A percentile compares a stretch with the other conserved stretches of the same genome.
Evolutionary conservation across 1,284 basidiomycete genomes (phyloP).

Genomic region (Pseudozyma thailandica): DNA sequence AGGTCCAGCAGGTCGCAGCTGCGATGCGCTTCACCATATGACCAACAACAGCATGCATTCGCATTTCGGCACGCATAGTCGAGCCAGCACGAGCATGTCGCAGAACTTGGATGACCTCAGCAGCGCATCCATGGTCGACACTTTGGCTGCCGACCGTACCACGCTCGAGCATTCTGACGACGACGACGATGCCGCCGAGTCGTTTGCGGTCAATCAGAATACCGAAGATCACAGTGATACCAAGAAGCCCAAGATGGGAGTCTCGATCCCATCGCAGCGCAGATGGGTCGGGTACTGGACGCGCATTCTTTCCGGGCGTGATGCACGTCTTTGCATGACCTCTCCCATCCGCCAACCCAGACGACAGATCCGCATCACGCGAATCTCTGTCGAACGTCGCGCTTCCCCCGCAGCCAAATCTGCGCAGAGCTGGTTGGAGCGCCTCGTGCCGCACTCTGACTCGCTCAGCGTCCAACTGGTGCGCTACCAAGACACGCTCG

Average conservation of each 20-base stretch:
- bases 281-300: constrained; percentile 60
- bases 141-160: background rate
- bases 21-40: constrained; percentile 36
- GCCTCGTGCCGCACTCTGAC: constrained; percentile 46
- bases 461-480: constrained; percentile 48
- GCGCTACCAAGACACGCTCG: constrained; percentile 49
- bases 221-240: constrained; percentile 36
- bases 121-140: constrained; percentile 7
- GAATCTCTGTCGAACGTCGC: constrained; percentile 41
- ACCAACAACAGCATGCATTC: constrained; percentile 17
- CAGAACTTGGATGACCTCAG: background rate
- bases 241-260: constrained; percentile 47
- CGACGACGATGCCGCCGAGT: constrained; percentile 25
- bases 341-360: constrained; percentile 21
- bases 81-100: constrained; percentile 21
- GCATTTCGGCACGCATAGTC: constrained; percentile 16
- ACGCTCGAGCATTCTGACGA: background rate
- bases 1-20: constrained; percentile 35
- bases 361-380: constrained; percentile 48
- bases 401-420: background rate
- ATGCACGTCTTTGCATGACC: constrained; percentile 44
- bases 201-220: constrained; percentile 35
- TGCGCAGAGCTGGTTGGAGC: constrained; percentile 10
- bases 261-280: constrained; percentile 54
- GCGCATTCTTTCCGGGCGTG: constrained; percentile 44